phyloP scores from a whole-genome alignment of 1,284 basidiomycete genomes.

The Mycena citricolor region DNA sequence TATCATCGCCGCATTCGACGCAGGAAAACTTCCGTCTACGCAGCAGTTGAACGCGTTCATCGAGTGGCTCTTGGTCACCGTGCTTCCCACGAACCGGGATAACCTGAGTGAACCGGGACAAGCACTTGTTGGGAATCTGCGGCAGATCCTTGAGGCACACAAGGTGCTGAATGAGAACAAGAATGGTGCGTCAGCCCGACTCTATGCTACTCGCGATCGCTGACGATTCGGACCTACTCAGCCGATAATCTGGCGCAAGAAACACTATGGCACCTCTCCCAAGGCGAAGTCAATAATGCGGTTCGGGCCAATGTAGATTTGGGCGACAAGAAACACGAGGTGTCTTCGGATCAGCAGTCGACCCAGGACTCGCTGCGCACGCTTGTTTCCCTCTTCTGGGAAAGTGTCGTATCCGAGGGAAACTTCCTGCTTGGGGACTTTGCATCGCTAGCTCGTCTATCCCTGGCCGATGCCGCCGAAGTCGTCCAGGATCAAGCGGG shows the following conservation, averaged over 20 bases:
- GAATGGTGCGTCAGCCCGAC: constrained; percentile 42
- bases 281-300: constrained; percentile 43
- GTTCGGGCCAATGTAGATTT: constrained; percentile 34
- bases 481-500: constrained; percentile 51
- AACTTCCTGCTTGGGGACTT: constrained; percentile 55
- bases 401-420: constrained; percentile 50
- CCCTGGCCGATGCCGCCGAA: constrained; percentile 62
- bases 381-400: constrained; percentile 51
- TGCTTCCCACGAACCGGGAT: constrained; percentile 44
- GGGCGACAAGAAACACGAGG: constrained; percentile 44
- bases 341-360: constrained; percentile 45
- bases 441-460: constrained; percentile 57
- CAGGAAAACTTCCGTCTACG: constrained; percentile 18
- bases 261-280: constrained; percentile 58
- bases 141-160: constrained; percentile 52
- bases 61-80: constrained; percentile 48
- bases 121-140: constrained; percentile 46
- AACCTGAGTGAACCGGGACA: constrained; percentile 54
- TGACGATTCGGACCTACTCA: constrained; percentile 29
- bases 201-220: neutral
- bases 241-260: constrained; percentile 63
- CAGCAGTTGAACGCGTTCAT: constrained; percentile 26
- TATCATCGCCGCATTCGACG: constrained; percentile 16
- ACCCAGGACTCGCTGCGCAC: constrained; percentile 48
- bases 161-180: constrained; percentile 52